Percentiles rank a stretch among this genome's conserved stretches.
These are phyloP conservation scores for Achaetomium macrosporum DNA, from an alignment of 2,329 filamentous ascomycete genomes.

Conservation along the genomic window DNA sequence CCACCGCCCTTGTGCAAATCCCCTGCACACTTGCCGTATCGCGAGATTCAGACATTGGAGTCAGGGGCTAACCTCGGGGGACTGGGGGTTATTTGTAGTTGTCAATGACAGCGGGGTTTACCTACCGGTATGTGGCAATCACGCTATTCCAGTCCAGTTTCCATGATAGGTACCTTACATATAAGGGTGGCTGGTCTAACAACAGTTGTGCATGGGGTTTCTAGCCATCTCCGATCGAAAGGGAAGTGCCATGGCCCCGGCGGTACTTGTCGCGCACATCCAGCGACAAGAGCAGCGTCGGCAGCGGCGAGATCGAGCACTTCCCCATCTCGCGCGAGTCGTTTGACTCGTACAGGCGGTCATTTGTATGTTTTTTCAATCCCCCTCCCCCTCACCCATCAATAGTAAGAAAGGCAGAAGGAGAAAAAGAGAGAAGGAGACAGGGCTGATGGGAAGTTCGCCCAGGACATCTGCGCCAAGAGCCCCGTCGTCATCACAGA, in stretches of 20 bases:
- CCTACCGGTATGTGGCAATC: constrained; percentile 63
- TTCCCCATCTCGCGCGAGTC: constrained; percentile 96
- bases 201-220: background rate
- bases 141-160: background rate
- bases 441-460: background rate
- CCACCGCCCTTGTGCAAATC: background rate
- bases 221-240: constrained; percentile 82
- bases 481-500: constrained; percentile 61
- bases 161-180: too few species aligned
- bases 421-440: background rate
- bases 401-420: background rate
- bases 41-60: background rate
- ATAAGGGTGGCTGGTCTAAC: background rate
- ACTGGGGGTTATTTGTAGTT: constrained; percentile 49
- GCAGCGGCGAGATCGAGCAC: constrained; percentile 76
- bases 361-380: constrained; percentile 64
- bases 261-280: constrained; percentile 50
- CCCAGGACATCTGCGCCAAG: constrained; percentile 80
- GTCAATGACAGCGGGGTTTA: constrained; percentile 96
- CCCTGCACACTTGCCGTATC: background rate
- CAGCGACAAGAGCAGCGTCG: constrained; percentile 49
- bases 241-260: constrained; percentile 70
- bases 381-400: background rate
- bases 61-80: constrained; percentile 8
- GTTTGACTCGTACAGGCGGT: constrained; percentile 92